A percentile compares a stretch with the other conserved stretches of the same genome.
Conservation (phyloP, 108 stramenopile genomes). For the Cyclostephanos tholiformis region DNA sequence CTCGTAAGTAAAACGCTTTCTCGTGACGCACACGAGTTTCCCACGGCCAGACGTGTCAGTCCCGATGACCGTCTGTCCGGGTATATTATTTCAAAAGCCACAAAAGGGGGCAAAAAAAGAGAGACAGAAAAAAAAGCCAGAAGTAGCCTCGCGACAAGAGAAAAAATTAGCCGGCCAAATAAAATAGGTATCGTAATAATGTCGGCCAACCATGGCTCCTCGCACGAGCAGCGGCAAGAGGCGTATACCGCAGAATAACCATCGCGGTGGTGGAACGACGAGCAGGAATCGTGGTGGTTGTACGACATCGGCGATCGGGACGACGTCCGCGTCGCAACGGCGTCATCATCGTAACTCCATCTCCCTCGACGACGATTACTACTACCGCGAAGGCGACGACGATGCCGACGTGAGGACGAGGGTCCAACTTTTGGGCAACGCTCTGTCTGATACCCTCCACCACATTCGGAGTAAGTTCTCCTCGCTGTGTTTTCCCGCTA, state of each 20-base stretch:
- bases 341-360: not conserved
- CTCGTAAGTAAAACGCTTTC: too few relatives aligned
- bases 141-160: too few relatives aligned
- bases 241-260: not conserved
- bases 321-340: not conserved
- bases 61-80: too few relatives aligned
- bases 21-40: too few relatives aligned
- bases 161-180: too few relatives aligned
- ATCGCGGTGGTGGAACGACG: not conserved
- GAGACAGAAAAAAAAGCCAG: too few relatives aligned
- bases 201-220: slow-evolving; percentile 5
- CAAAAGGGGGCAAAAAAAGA: too few relatives aligned
- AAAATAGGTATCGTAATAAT: not conserved
- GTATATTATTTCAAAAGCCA: too few relatives aligned
- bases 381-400: not conserved
- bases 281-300: too few relatives aligned
- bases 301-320: too few relatives aligned
- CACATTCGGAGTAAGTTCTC: slow-evolving; percentile 11
- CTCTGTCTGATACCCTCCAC: slow-evolving; percentile 9
- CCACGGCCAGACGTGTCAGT: too few relatives aligned
- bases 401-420: not conserved
- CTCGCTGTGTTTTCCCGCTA: not conserved
- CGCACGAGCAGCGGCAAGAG: slow-evolving; percentile 2
- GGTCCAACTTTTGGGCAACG: not conserved
- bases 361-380: not conserved